phyloP scores from a whole-genome alignment of 306 rosid genomes.

The Casuarina equisetifolia region DNA sequence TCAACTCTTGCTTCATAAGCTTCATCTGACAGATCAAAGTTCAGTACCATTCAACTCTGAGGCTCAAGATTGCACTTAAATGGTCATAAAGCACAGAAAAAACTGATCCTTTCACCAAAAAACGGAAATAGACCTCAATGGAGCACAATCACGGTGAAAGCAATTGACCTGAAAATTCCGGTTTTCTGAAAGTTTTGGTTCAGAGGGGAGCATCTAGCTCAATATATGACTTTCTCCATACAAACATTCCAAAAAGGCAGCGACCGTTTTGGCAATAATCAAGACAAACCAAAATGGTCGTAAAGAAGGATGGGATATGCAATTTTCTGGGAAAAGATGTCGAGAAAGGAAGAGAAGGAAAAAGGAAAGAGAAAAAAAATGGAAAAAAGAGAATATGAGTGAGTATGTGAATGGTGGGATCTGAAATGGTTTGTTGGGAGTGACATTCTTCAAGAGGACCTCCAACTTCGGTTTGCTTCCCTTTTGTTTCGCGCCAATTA shows the following conservation, averaged over 20 bases:
- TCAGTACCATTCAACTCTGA: constrained; percentile 12
- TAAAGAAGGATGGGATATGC: constrained; percentile 24
- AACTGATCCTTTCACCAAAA: constrained; percentile 18
- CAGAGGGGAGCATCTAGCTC: constrained; percentile 9
- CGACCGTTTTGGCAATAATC: constrained; percentile 28
- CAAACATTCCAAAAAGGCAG: constrained; percentile 13
- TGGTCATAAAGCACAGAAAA: constrained; percentile 8
- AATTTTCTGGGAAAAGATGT: constrained; percentile 19
- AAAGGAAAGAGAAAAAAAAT: neutral
- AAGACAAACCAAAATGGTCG: constrained; percentile 16
- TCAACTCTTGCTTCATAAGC: constrained; percentile 37
- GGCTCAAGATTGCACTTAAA: constrained; percentile 8
- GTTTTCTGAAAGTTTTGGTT: neutral
- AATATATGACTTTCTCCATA: constrained; percentile 3
- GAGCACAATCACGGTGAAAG: constrained; percentile 15
- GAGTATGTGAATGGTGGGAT: constrained; percentile 46
- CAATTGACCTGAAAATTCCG: constrained; percentile 24
- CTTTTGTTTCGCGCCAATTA: constrained; percentile 80
- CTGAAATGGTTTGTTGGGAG: constrained; percentile 36
- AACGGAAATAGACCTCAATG: constrained; percentile 17
- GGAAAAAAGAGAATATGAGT: constrained; percentile 3
- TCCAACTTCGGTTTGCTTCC: constrained; percentile 62
- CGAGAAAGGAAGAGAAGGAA: constrained; percentile 18
- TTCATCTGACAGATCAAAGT: constrained; percentile 25
- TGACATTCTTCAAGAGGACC: constrained; percentile 73